These are phyloP conservation scores for Pulicaria dysenterica DNA, from an alignment of 129 eudicot genomes.

Conservation along the genomic window DNA sequence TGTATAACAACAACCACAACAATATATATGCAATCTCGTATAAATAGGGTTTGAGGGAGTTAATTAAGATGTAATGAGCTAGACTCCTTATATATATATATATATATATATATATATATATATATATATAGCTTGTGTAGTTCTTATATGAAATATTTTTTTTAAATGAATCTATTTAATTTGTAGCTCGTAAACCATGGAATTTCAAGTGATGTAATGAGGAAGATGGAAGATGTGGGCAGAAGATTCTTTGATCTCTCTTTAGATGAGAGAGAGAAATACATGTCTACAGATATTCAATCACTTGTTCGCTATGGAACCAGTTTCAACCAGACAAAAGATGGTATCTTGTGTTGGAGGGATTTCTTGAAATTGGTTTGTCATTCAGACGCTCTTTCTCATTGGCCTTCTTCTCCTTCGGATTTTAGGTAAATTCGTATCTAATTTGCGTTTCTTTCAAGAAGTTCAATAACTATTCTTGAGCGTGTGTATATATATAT, in stretches of 20 bases:
- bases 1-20: no score
- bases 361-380: constrained; percentile 73
- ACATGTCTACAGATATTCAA: constrained; percentile 53
- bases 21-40: no score
- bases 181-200: constrained; percentile 74
- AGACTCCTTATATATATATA: no score
- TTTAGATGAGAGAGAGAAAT: constrained; percentile 53
- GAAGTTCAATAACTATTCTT: not conserved
- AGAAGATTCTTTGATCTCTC: constrained; percentile 65
- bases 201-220: constrained; percentile 36
- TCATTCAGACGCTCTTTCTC: constrained; percentile 55
- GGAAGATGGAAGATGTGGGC: constrained; percentile 46
- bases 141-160: no score
- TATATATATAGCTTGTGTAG: no score
- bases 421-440: constrained; percentile 53
- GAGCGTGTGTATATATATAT: no score
- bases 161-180: not conserved
- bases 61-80: no score
- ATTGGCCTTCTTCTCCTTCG: constrained; percentile 71
- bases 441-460: not conserved
- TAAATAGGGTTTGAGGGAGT: no score
- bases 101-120: no score
- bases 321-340: constrained; percentile 70
- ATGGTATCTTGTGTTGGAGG: constrained; percentile 74
- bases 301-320: constrained; percentile 78